Percentiles rank a stretch among this genome's conserved stretches.
Conservation (phyloP, 495 filamentous ascomycete species). For the Schizothecium vesticola region DNA sequence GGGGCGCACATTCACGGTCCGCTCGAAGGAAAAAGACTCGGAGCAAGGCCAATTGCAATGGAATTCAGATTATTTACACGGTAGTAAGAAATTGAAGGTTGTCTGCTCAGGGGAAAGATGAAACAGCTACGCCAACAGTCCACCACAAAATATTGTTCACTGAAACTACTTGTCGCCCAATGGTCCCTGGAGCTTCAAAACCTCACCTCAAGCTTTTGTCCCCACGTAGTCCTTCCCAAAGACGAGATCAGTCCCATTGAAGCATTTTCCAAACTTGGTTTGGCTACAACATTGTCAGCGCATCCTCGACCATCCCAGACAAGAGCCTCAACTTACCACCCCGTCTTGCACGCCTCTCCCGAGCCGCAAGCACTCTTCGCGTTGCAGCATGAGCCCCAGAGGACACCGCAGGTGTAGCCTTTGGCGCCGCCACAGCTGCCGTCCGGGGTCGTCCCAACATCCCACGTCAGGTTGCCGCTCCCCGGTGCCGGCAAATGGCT, state of each 20-base stretch:
- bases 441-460: background rate
- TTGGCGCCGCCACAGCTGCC: background rate
- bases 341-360: background rate
- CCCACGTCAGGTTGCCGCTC: background rate
- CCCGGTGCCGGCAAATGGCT: background rate
- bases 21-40: too few species aligned
- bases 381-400: background rate
- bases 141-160: background rate
- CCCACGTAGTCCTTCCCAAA: background rate
- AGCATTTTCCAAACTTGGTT: background rate
- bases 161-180: background rate
- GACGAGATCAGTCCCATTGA: background rate
- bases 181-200: background rate
- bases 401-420: background rate
- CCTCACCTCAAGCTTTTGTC: background rate
- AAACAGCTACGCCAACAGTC: background rate
- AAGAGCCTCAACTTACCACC: background rate
- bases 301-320: background rate
- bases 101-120: background rate
- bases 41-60: too few species aligned
- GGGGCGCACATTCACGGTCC: too few species aligned
- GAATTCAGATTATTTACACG: background rate
- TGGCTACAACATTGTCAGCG: background rate
- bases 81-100: background rate
- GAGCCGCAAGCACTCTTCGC: background rate